Percentiles rank a stretch among this genome's conserved stretches.
Evolutionary conservation across 2,329 filamentous ascomycete species (phyloP).

Genomic region (Coniella vitis): DNA sequence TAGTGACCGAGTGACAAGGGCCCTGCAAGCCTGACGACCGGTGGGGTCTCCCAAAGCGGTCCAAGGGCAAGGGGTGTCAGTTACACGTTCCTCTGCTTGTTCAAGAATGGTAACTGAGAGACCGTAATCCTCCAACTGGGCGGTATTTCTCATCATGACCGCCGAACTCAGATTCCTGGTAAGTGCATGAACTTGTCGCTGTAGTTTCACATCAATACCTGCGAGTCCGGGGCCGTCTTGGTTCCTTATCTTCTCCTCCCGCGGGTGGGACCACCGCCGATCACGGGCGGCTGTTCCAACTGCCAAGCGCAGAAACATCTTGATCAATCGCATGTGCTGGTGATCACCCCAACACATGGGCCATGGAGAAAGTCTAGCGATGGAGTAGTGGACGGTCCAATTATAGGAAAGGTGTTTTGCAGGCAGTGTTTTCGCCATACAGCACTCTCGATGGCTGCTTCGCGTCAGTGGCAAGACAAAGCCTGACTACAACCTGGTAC

Average conservation of each 20-base stretch:
- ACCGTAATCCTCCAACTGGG: background rate
- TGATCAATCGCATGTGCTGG: too few species aligned
- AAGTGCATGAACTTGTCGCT: constrained; percentile 24
- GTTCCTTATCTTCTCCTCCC: background rate
- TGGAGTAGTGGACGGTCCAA: too few species aligned
- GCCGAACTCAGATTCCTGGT: constrained; percentile 53
- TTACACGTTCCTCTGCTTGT: too few species aligned
- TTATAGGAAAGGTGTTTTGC: background rate
- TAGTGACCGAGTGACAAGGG: too few species aligned
- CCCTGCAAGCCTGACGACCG: too few species aligned
- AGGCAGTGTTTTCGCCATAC: background rate
- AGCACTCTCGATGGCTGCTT: background rate
- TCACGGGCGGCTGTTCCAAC: background rate
- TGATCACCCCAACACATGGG: too few species aligned
- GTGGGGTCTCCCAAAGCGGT: too few species aligned
- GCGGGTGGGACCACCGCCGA: background rate
- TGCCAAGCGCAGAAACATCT: background rate
- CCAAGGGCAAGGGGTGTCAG: too few species aligned
- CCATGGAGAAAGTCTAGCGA: too few species aligned
- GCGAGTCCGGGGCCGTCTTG: background rate
- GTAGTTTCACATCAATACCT: too few species aligned
- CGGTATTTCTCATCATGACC: constrained; percentile 37
- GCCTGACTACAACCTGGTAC: constrained; percentile 5
- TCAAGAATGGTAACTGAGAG: constrained; percentile 10
- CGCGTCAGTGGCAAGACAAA: background rate